Evolutionary conservation across 805 yeast species (phyloP), one percentile per base, ranked within the genome.

Genomic region (Brettanomyces custersianus): DNA sequence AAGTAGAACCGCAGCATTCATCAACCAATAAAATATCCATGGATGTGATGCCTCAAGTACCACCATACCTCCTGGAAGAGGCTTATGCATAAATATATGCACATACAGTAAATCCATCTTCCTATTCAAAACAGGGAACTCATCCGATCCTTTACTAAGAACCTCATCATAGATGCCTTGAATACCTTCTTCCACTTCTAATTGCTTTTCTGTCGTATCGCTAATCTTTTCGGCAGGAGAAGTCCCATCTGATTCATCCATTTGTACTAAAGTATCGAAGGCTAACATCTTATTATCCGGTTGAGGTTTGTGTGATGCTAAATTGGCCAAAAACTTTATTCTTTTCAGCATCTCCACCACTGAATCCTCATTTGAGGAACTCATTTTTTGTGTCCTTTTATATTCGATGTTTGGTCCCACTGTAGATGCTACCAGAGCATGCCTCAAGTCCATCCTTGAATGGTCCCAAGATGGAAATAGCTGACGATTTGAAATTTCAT

Each of bases 1-100:
- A 20, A 80, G 42, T 1, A 75, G 37, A 3, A 53, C 45, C 30
- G 67, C 46, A 0, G 78, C 65, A 51, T 85, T 86, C 31, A 72
- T 52, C 5, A 80, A 59, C 98, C 98, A 92, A 53, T 82, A 90
- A 1, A 83, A 40, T 49, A 90, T 60, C 97, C 97, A 92, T 0
- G 95, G 77, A 41, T 80, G 87, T n/a, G 92, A 82, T 0, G 96
- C 92, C 56, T 90, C 96, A 32, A 85, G 63, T 0, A 69, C 68
- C 3, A 56, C 51, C 53, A 70, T 80, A 7, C 55, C 60, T 2
- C 59, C 43, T 0, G 87, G 82, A 20, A 82, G 62, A 13, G 67
- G 60, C 9, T 57, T 51, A 8, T 52, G 45, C 18, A 75, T 57
- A 15, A 63, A 60, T n/a, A 50, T 39, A 16, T 60, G 54, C 11